Evolutionary conservation across 805 yeast genomes (phyloP).

Genomic region (Zygosaccharomyces gambellarensis): DNA sequence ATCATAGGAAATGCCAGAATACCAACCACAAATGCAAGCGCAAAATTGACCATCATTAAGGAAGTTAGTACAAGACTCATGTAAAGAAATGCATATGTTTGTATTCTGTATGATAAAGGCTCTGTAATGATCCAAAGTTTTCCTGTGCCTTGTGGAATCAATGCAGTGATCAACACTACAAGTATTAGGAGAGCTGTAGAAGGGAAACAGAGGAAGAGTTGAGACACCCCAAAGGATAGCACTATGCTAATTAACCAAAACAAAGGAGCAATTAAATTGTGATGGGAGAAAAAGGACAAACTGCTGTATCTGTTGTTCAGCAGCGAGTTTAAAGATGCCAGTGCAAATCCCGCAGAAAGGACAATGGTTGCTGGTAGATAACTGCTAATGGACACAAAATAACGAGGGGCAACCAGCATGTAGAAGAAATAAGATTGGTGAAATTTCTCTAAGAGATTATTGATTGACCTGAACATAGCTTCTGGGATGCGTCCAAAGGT

Average conservation of each 20-base stretch:
- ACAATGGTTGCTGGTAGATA: slow-evolving; percentile 83
- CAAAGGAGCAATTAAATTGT: slow-evolving; percentile 20
- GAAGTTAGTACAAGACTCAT: slow-evolving; percentile 68
- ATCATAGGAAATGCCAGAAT: slow-evolving; percentile 71
- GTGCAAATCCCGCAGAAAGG: slow-evolving; percentile 60
- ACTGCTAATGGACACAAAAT: slow-evolving; percentile 89
- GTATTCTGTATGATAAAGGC: slow-evolving; percentile 32
- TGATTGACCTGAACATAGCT: slow-evolving; percentile 80
- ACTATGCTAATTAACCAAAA: slow-evolving; percentile 33
- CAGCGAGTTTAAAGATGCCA: slow-evolving; percentile 58
- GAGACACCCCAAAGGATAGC: slow-evolving; percentile 25
- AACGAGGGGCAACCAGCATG: slow-evolving; percentile 66
- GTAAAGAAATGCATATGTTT: slow-evolving; percentile 49
- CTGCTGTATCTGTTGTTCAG: slow-evolving; percentile 35
- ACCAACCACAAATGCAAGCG: slow-evolving; percentile 71
- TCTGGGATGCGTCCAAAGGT: slow-evolving; percentile 89
- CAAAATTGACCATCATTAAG: slow-evolving; percentile 74
- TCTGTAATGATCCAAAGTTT: slow-evolving; percentile 19
- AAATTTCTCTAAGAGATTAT: slow-evolving; percentile 88
- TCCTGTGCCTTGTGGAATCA: slow-evolving; percentile 18
- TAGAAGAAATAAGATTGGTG: slow-evolving; percentile 97
- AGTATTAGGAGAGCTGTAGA: slow-evolving; percentile 18
- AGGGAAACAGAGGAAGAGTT: slow-evolving; percentile 14
- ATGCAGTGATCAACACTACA: slow-evolving; percentile 16
- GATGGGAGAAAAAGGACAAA: slow-evolving; percentile 15